Percentiles rank a stretch among this genome's conserved stretches.
Evolutionary conservation across 129 eudicot species (phyloP).

Genomic region (Lonicera japonica): DNA sequence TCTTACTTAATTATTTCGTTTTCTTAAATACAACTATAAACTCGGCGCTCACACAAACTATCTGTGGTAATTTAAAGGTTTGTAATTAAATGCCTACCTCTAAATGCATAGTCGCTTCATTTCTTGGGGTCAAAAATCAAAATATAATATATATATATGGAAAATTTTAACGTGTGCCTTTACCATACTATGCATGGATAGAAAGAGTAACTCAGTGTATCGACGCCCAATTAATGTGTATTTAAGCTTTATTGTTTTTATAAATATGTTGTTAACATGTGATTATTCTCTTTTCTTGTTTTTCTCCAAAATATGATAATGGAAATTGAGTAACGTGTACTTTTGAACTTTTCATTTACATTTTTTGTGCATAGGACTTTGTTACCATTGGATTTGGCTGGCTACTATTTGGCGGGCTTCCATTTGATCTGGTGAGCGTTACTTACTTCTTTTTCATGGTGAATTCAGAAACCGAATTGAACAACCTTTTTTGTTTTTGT

Average conservation of each 20-base stretch:
- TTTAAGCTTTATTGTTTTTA: too few species aligned
- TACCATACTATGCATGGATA: too few species aligned
- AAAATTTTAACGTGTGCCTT: too few species aligned
- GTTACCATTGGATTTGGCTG: conserved; percentile 62
- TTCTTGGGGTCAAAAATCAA: too few species aligned
- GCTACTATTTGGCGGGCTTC: conserved; percentile 65
- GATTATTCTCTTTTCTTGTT: background rate
- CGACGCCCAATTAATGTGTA: too few species aligned
- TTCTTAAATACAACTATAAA: conserved; percentile 49
- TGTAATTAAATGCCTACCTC: conserved; percentile 1
- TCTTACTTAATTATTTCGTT: conserved; percentile 43
- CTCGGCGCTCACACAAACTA: conserved; percentile 57
- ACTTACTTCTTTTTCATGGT: background rate
- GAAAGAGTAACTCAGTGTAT: too few species aligned
- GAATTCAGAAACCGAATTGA: too few species aligned
- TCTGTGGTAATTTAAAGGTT: conserved; percentile 56
- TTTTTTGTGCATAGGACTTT: conserved; percentile 32
- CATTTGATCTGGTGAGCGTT: conserved; percentile 45
- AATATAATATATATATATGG: too few species aligned
- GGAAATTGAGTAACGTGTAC: too few species aligned
- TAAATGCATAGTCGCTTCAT: background rate
- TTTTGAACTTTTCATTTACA: background rate
- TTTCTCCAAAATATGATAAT: too few species aligned
- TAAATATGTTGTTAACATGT: too few species aligned
- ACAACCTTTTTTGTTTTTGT: too few species aligned